Percentiles rank a stretch among this genome's conserved stretches.
Conservation (phyloP, 257 asterid genomes). For the Anisodus acutangulus region DNA sequence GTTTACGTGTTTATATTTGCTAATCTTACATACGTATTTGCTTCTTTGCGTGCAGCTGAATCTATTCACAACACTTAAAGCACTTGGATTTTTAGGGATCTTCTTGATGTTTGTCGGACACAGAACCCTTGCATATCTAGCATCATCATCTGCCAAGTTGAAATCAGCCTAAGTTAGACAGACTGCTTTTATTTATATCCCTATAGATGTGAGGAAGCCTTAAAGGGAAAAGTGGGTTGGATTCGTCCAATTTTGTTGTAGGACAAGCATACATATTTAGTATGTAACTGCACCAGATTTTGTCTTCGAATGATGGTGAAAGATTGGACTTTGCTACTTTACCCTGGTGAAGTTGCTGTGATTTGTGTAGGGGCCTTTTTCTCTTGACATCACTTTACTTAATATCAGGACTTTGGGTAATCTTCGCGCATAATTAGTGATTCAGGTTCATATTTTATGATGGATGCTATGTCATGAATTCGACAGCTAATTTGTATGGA, state of each 20-base stretch:
- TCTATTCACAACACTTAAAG: constrained; percentile 85
- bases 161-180: constrained; percentile 62
- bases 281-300: constrained; percentile 8
- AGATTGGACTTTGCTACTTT: background rate
- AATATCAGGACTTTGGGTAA: background rate
- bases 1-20: background rate
- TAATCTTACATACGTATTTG: constrained; percentile 22
- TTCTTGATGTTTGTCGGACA: constrained; percentile 94
- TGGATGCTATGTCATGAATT: no score
- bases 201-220: background rate
- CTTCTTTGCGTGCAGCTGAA: constrained; percentile 66
- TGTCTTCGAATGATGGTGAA: constrained; percentile 7
- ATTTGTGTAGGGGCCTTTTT: background rate
- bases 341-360: constrained; percentile 11
- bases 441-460: no score
- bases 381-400: constrained; percentile 11
- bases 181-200: background rate
- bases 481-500: no score
- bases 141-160: constrained; percentile 79
- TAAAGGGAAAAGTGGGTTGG: constrained; percentile 16
- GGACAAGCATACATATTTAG: background rate
- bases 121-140: constrained; percentile 81
- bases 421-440: no score
- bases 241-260: constrained; percentile 25
- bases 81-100: constrained; percentile 80